Evolutionary conservation across 306 rosid species (phyloP).

Genomic region (Lablab purpureus): DNA sequence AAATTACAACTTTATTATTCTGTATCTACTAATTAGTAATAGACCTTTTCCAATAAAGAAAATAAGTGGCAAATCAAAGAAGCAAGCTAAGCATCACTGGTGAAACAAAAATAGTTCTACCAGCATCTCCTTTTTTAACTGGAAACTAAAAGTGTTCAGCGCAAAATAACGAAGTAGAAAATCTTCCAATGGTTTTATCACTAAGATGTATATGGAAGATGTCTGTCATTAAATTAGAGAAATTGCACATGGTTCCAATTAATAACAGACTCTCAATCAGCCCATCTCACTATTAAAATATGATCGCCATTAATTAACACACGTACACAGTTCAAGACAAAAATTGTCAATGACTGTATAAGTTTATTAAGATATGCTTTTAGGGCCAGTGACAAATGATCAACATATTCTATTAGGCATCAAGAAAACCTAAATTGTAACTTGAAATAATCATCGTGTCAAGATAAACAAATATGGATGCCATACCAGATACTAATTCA

Average conservation of each 20-base stretch:
- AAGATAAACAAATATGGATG: neutral
- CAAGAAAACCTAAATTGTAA: neutral
- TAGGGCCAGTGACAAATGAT: neutral
- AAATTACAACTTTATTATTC: slow-evolving; percentile 1
- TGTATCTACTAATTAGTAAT: neutral
- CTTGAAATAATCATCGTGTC: neutral
- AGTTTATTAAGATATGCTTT: neutral
- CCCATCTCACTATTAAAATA: neutral
- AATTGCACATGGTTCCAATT: neutral
- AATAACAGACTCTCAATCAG: slow-evolving; percentile 29
- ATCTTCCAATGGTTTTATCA: neutral
- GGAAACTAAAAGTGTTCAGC: neutral
- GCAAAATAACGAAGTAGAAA: neutral
- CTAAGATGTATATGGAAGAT: neutral
- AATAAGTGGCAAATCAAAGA: neutral
- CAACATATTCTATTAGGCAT: neutral
- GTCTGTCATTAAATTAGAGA: neutral
- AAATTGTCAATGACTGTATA: no score
- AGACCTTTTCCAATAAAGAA: neutral
- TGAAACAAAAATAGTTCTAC: neutral
- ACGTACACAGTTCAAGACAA: neutral
- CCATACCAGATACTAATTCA: neutral
- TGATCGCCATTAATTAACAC: neutral
- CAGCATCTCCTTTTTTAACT: neutral
- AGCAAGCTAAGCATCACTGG: neutral